A percentile compares a stretch with the other conserved stretches of the same genome.
These are phyloP conservation scores for Fusarium globosum DNA, from an alignment of 2,329 filamentous ascomycete genomes.

Conservation along the genomic window DNA sequence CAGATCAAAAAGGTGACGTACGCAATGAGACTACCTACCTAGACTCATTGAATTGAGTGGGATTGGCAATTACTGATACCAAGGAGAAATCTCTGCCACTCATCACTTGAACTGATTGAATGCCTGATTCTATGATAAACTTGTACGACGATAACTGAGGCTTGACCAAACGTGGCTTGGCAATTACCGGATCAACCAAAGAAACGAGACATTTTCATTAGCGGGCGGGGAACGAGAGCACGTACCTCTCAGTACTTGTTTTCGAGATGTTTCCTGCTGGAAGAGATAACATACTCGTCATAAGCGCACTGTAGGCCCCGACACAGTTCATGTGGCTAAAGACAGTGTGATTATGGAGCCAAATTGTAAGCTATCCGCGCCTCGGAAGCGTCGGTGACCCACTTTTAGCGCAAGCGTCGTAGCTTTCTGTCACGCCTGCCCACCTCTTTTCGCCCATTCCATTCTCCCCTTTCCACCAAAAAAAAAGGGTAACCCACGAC, in stretches of 20 bases:
- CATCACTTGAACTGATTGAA: conserved; percentile 5
- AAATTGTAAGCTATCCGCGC: background rate
- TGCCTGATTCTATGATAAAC: conserved; percentile 19
- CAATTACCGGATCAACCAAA: conserved; percentile 23
- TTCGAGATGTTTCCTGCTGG: conserved; percentile 32
- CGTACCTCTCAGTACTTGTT: conserved; percentile 42
- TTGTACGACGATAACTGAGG: conserved; percentile 24
- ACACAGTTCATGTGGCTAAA: accelerated
- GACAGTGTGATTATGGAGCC: background rate
- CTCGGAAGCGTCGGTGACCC: conserved; percentile 20
- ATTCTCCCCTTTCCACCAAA: conserved; percentile 49
- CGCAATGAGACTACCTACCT: background rate
- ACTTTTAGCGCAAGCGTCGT: conserved; percentile 33
- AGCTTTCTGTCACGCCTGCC: conserved; percentile 45
- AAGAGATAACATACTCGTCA: conserved; percentile 4
- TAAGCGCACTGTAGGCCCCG: conserved; percentile 1
- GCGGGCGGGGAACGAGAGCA: conserved; percentile 22
- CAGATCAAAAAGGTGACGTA: background rate
- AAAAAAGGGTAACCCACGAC: conserved; percentile 50
- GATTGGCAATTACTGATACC: conserved; percentile 17
- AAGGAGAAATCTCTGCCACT: background rate
- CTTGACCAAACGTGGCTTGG: conserved; percentile 35
- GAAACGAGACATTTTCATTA: conserved; percentile 16
- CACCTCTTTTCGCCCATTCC: conserved; percentile 46
- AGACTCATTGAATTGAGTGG: background rate